Percentiles rank a stretch among this genome's conserved stretches.
Evolutionary conservation across 805 yeast species (phyloP).

Genomic region (Metschnikowia cerradonensis): DNA sequence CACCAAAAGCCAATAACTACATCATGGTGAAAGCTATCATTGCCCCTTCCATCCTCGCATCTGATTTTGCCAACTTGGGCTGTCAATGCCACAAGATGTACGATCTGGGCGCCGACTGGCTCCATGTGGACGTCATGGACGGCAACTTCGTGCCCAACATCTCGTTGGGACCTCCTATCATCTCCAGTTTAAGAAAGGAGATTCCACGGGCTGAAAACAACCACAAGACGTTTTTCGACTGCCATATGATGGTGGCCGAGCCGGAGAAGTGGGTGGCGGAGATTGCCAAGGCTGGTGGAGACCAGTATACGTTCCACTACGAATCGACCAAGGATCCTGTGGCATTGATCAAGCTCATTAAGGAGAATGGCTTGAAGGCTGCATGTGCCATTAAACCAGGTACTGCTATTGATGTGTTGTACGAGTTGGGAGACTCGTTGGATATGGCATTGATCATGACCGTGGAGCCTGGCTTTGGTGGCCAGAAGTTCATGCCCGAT

Average conservation of each 20-base stretch:
- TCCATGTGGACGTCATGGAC: constrained; percentile 97
- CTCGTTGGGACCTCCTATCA: constrained; percentile 89
- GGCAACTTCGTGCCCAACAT: constrained; percentile 98
- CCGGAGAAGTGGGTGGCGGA: constrained; percentile 95
- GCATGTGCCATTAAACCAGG: constrained; percentile 94
- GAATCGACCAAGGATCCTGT: constrained; percentile 84
- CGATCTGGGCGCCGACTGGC: constrained; percentile 87
- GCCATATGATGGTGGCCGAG: constrained; percentile 95
- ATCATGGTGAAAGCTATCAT: constrained; percentile 74
- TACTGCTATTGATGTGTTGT: constrained; percentile 79
- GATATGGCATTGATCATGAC: constrained; percentile 98
- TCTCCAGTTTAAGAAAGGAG: constrained; percentile 67
- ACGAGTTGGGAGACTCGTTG: constrained; percentile 66
- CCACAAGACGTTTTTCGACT: constrained; percentile 64
- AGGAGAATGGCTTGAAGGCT: constrained; percentile 79
- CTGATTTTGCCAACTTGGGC: constrained; percentile 86
- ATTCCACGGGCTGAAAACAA: constrained; percentile 58
- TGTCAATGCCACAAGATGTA: constrained; percentile 81
- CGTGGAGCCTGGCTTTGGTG: constrained; percentile 98
- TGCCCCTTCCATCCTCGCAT: constrained; percentile 93
- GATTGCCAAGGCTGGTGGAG: constrained; percentile 91
- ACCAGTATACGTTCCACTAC: constrained; percentile 92
- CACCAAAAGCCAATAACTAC: background rate
- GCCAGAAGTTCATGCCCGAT: constrained; percentile 89
- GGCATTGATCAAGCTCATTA: constrained; percentile 71